Percentiles rank a stretch among this genome's conserved stretches.
Conservation (phyloP, 169 alveolate genomes). For the Hepatocystis sp. region DNA sequence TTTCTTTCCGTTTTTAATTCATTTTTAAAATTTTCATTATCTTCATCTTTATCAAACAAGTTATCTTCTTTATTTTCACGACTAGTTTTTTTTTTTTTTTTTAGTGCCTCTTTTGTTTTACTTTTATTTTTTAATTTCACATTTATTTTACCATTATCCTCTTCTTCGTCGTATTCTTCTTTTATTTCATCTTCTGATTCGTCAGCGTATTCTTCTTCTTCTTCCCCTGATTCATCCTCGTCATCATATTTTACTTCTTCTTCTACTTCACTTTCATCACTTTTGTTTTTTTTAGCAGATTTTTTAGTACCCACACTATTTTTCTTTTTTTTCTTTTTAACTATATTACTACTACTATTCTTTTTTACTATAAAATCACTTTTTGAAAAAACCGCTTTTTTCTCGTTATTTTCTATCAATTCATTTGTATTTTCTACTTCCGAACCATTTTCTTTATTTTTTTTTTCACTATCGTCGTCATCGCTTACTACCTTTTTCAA, state of each 20-base stretch:
- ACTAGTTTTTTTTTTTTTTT: too few species aligned
- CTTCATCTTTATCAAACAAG: conserved; percentile 26
- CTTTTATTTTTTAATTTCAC: not conserved
- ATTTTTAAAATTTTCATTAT: not conserved
- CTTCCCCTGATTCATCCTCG: not conserved
- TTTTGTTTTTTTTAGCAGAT: not conserved
- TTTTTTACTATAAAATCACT: not conserved
- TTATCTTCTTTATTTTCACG: too few species aligned
- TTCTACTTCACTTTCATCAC: not conserved
- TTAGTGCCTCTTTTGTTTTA: not conserved
- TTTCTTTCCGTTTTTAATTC: not conserved
- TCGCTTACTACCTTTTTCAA: not conserved
- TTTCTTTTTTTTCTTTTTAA: conserved; percentile 21
- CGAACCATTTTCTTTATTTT: conserved; percentile 6
- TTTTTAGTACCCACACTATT: not conserved
- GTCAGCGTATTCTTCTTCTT: not conserved
- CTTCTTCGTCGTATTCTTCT: not conserved
- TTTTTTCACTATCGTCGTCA: too few species aligned
- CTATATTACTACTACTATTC: not conserved
- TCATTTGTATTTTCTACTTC: conserved; percentile 5
- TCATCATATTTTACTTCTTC: not conserved
- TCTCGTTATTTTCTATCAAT: conserved; percentile 6
- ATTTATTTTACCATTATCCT: not conserved
- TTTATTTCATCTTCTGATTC: not conserved
- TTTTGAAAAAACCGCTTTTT: conserved; percentile 1